phyloP scores from a whole-genome alignment of 345 rosid genomes.

The Abelmoschus esculentus region DNA sequence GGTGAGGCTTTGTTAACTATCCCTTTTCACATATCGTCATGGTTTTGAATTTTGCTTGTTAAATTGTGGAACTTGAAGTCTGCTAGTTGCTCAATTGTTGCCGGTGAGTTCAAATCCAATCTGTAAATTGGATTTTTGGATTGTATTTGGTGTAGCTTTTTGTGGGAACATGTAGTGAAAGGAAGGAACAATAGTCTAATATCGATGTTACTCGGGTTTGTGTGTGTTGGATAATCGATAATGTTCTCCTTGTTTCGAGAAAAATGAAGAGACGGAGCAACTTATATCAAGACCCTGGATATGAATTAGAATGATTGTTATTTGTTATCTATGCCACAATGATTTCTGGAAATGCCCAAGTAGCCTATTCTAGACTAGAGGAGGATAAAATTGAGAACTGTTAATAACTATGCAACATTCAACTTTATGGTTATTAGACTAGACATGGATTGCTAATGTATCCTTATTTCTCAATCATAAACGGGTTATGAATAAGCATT shows the following conservation, averaged over 20 bases:
- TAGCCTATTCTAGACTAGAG: not conserved
- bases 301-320: no score
- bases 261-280: not conserved
- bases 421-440: not conserved
- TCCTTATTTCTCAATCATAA: not conserved
- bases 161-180: not conserved
- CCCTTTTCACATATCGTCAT: not conserved
- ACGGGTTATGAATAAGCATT: not conserved
- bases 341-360: not conserved
- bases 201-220: not conserved
- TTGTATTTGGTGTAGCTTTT: not conserved
- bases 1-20: slow-evolving; percentile 32
- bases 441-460: not conserved
- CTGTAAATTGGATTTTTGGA: not conserved
- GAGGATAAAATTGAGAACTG: no score
- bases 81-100: not conserved
- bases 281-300: no score
- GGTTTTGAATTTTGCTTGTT: not conserved
- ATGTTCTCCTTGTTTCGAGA: not conserved
- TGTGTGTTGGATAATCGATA: not conserved
- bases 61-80: not conserved
- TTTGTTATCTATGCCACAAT: not conserved
- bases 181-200: no score
- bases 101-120: not conserved
- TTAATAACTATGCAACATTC: not conserved